Percentiles rank a stretch among this genome's conserved stretches.
Conservation (phyloP, 2,329 filamentous ascomycete species). For the Endoconidiophora laricicola region DNA sequence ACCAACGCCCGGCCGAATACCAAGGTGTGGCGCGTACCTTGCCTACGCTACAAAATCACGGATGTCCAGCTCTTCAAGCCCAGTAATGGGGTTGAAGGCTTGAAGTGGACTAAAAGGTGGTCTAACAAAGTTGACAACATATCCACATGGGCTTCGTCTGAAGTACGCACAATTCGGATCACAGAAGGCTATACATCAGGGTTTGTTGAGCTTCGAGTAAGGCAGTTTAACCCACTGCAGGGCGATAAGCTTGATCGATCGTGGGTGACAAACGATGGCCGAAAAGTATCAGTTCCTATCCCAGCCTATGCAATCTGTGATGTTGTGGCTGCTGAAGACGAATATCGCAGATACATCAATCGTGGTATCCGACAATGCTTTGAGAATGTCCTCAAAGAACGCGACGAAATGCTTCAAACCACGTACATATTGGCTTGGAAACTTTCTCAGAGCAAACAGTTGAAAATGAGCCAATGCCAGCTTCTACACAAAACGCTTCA, state of each 20-base stretch:
- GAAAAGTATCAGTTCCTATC: slow-evolving; percentile 30
- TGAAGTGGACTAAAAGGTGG: slow-evolving; percentile 44
- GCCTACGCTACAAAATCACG: slow-evolving; percentile 43
- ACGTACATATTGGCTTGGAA: slow-evolving; percentile 33
- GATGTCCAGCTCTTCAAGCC: slow-evolving; percentile 42
- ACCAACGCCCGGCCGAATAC: slow-evolving; percentile 29
- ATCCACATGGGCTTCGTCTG: slow-evolving; percentile 35
- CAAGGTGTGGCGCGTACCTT: slow-evolving; percentile 38
- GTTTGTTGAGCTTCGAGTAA: slow-evolving; percentile 32
- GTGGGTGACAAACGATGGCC: slow-evolving; percentile 31
- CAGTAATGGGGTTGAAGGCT: slow-evolving; percentile 35
- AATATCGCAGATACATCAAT: slow-evolving; percentile 35
- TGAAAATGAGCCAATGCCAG: slow-evolving; percentile 22
- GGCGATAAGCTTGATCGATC: slow-evolving; percentile 39
- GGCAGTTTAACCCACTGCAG: slow-evolving; percentile 35
- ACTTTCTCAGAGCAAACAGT: slow-evolving; percentile 16
- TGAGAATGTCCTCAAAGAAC: slow-evolving; percentile 20
- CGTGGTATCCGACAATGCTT: slow-evolving; percentile 31
- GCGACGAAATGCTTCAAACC: slow-evolving; percentile 26
- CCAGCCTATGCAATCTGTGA: slow-evolving; percentile 41
- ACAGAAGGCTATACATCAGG: slow-evolving; percentile 37
- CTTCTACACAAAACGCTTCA: slow-evolving; percentile 34
- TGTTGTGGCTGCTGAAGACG: slow-evolving; percentile 31
- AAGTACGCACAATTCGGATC: slow-evolving; percentile 32
- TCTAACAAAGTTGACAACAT: slow-evolving; percentile 38